phyloP scores from a whole-genome alignment of 805 yeast genomes.

The Wickerhamomyces hampshirensis region DNA sequence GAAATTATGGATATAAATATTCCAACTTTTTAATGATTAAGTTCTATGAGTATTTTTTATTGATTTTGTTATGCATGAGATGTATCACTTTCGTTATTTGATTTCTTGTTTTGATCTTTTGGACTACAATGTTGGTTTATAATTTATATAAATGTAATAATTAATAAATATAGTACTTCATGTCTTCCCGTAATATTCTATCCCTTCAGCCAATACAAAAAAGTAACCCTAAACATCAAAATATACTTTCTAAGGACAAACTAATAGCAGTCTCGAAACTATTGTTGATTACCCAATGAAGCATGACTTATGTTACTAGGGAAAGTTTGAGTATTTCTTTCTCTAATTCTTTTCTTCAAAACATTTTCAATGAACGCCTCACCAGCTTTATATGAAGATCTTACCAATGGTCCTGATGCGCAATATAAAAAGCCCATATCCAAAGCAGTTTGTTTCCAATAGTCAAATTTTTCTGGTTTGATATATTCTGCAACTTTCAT shows the following conservation, averaged over 20 bases:
- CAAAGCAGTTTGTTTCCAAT: slow-evolving; percentile 84
- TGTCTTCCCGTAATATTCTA: too few relatives aligned
- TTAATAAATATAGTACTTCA: too few relatives aligned
- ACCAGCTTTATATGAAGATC: slow-evolving; percentile 97
- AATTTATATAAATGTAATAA: too few relatives aligned
- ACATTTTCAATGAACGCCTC: slow-evolving; percentile 96
- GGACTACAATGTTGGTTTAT: too few relatives aligned
- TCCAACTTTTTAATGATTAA: slow-evolving; percentile 30
- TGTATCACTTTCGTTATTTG: too few relatives aligned
- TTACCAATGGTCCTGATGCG: slow-evolving; percentile 95
- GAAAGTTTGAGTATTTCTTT: slow-evolving; percentile 1
- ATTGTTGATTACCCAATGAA: neutral
- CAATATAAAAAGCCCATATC: slow-evolving; percentile 92
- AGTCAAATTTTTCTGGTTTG: slow-evolving; percentile 88
- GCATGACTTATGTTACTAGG: neutral
- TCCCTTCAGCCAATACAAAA: too few relatives aligned
- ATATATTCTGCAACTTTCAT: slow-evolving; percentile 97
- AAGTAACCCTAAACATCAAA: too few relatives aligned
- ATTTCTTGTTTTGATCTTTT: too few relatives aligned
- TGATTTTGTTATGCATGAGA: too few relatives aligned
- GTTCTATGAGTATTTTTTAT: neutral
- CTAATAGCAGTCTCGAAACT: too few relatives aligned
- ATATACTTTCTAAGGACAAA: too few relatives aligned
- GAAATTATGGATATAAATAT: slow-evolving; percentile 49
- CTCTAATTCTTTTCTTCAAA: slow-evolving; percentile 56